Conservation (phyloP, 2,329 filamentous ascomycete genomes). For the Domatiomyces globalis region DNA sequence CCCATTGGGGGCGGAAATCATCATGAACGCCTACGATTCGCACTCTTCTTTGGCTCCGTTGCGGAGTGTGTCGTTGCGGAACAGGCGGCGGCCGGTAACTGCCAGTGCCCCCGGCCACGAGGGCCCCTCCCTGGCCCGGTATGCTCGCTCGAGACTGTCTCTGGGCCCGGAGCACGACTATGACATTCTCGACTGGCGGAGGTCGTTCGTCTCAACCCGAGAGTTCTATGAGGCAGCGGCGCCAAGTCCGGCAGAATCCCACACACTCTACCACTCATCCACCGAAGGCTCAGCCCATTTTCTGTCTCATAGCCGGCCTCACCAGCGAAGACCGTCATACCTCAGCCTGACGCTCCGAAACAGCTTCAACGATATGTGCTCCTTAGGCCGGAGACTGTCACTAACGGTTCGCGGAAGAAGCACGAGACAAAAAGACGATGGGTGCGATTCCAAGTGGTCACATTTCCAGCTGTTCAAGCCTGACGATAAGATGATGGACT, state of each 20-base stretch:
- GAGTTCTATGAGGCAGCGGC: slow-evolving; percentile 1
- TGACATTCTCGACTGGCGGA: slow-evolving; percentile 11
- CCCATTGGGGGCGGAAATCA: background rate
- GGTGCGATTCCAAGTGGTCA: slow-evolving; percentile 5
- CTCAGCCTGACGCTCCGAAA: slow-evolving; percentile 14
- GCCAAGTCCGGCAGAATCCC: background rate
- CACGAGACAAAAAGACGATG: slow-evolving; percentile 11
- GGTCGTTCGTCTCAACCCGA: slow-evolving; percentile 3
- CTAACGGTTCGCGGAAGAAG: slow-evolving; percentile 12
- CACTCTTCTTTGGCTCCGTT: background rate
- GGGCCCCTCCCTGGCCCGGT: background rate
- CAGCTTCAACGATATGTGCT: slow-evolving; percentile 14
- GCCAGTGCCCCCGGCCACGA: background rate
- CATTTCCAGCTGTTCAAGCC: slow-evolving; percentile 5
- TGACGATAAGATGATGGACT: slow-evolving; percentile 12
- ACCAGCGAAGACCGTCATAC: slow-evolving; percentile 13
- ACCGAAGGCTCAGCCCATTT: background rate
- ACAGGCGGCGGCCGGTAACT: background rate
- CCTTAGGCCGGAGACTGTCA: slow-evolving; percentile 16
- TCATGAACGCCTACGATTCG: background rate
- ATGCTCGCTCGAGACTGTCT: slow-evolving; percentile 2
- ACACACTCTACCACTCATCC: background rate
- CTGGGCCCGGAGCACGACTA: slow-evolving; percentile 4
- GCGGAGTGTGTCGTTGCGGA: background rate
- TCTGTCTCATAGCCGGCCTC: background rate